Evolutionary conservation across 352 stramenopile species (phyloP), one percentile per base, ranked within the genome.

Genomic region (Globisporangium paddicum): DNA sequence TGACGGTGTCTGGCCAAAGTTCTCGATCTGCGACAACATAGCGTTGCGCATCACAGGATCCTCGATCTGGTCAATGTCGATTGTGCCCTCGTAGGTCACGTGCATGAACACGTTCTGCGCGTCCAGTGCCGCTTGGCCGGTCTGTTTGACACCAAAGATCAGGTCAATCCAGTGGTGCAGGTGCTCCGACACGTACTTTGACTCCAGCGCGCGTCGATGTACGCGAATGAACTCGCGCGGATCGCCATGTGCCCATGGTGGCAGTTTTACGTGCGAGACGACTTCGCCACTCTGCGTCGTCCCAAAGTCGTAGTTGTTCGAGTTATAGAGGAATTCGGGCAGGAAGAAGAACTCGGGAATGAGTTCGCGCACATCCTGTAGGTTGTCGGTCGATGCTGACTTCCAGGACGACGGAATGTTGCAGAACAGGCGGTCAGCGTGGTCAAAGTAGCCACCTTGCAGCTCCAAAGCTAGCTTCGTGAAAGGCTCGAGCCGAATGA

Each of bases 81-180:
- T 74, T 0, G 78, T 78, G 6, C 83, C 85, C 74, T 95, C 85
- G 41, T 95, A 95, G 0, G 85, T 91, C 47, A 95, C 75, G 40
- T 90, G 80, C 79, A 92, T 90, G 50, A 95, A 95, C 10, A 95
- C 80, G 73, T 99, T 99, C 58, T 98, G 74, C 2, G 90, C 89
- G 32, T 95, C 81, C 21, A 98, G 87, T 1, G 96, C 96, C 25
- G 88, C 83, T 35, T 79, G 64, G 2, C 97, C 97, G 23, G 95
- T 95, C 70, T 99, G 96, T 55, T 97, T 98, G 58, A 71, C 88
- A 10, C 97, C 97, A 76, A 99, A 99, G 8, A 99, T 93, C 13
- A 99, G 73, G 73, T 99, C 97, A 60, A 99, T 98, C 97, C 97
- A 99, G 58, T 97, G 77, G 51, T 98, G 93, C n/a, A 99, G 66